Base-by-base conservation (phyloP, 2,329 filamentous ascomycete species). In the Plenodomus tracheiphilus region DNA sequence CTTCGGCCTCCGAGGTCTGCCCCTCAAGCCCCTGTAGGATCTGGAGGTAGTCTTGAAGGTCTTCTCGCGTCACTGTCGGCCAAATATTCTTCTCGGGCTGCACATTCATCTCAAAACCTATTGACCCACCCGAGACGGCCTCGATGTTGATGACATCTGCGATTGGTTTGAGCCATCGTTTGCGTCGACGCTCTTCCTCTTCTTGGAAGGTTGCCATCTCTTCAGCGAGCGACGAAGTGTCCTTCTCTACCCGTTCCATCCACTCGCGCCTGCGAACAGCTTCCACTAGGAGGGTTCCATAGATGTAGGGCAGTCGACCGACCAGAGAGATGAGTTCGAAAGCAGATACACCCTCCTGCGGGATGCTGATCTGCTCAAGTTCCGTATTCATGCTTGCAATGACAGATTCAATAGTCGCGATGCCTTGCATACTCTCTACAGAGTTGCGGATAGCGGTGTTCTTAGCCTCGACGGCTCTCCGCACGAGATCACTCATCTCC, bases 191-290 rank as follows among this genome's bases (percentile, higher is more conserved):
- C 42, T 89, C 83, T 69, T 99, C 94, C 71, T 97, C 94, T 52
- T 97, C 92, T 65, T 94, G 90, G 56, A 95, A 93, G 0, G 89
- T 78, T 1, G 91, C 90, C 81, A 97, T 90, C 67, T 97, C 93
- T 69, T 97, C 95, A 20, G 91, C 91, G 20, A 99, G 76, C 0
- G 88, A 90, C 2, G 89, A 86, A 0, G 93, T 94, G 64, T 97
- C 94, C 2, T 84, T 82, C 67, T 88, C 90, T 71, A 97, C 87
- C 73, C 96, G 96, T 43, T 96, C 90, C 4, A 63, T 85, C 92
- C 94, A 99, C 73, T 97, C 92, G 28, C 86, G 86, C 18, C 94
- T 86, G 48, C 89, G 84, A 35, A 97, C 84, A 15, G 91, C 88
- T 73, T 99, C 94, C 3, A 90, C 83, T 17, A 96, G 77, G 49